Conservation (phyloP, 2,329 filamentous ascomycete species). For the Phyllosticta paracitricarpa region DNA sequence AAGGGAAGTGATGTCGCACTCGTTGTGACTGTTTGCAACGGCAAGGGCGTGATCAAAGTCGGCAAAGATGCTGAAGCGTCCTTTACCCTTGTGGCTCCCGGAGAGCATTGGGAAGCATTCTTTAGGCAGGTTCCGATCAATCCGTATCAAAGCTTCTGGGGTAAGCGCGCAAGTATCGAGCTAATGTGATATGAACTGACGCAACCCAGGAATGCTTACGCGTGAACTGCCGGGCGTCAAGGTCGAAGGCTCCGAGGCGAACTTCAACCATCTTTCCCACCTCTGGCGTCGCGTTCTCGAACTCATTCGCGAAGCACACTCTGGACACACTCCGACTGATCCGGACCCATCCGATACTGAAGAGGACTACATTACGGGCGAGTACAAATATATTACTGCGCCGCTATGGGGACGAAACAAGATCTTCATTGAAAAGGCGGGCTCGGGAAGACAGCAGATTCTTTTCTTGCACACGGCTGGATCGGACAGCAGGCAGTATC, state of each 20-base stretch:
- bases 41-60: conserved; percentile 19
- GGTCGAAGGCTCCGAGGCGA: conserved; percentile 36
- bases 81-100: conserved; percentile 32
- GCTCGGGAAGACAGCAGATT: conserved; percentile 38
- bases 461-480: conserved; percentile 38
- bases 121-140: conserved; percentile 32
- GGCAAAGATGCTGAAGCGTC: conserved; percentile 23
- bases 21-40: conserved; percentile 24
- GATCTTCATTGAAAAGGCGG: conserved; percentile 40
- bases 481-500: conserved; percentile 40
- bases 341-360: conserved; percentile 13
- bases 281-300: conserved; percentile 41
- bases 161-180: conserved; percentile 16
- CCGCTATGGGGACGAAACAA: conserved; percentile 41
- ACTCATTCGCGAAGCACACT: conserved; percentile 37
- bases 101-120: conserved; percentile 38
- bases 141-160: conserved; percentile 39
- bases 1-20: conserved; percentile 24
- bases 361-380: conserved; percentile 34
- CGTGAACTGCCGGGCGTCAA: conserved; percentile 40
- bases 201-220: conserved; percentile 20
- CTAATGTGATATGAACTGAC: conserved; percentile 13
- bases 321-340: conserved; percentile 33
- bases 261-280: conserved; percentile 36
- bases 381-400: conserved; percentile 37